phyloP scores from a whole-genome alignment of 495 filamentous ascomycete genomes.

The Lasiosphaeria ovina region DNA sequence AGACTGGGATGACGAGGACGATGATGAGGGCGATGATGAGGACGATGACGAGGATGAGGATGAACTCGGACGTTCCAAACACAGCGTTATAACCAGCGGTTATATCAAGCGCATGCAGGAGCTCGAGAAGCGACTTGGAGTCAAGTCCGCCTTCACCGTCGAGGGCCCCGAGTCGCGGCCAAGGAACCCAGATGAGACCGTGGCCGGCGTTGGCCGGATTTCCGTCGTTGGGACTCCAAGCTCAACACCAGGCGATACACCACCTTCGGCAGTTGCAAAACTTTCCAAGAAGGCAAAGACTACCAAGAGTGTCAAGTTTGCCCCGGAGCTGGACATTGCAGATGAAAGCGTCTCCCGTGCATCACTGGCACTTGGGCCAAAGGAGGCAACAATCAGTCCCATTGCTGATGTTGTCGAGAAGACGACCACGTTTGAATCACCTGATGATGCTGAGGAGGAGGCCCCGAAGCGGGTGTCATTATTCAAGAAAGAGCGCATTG shows the following conservation, averaged over 20 bases:
- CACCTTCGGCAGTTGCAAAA: neutral
- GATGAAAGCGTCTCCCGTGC: conserved; percentile 31
- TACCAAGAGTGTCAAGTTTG: conserved; percentile 71
- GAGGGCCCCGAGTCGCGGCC: conserved; percentile 11
- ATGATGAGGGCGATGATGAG: conserved; percentile 46
- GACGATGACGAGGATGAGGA: conserved; percentile 58
- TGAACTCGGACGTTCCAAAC: conserved; percentile 65
- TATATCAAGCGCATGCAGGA: conserved; percentile 79
- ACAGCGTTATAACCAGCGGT: conserved; percentile 62
- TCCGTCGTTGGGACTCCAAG: conserved; percentile 5
- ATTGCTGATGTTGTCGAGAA: conserved; percentile 51
- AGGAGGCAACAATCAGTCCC: conserved; percentile 38
- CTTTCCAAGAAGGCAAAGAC: neutral
- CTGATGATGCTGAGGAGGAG: conserved; percentile 24
- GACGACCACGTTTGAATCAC: conserved; percentile 43
- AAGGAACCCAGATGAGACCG: conserved; percentile 14
- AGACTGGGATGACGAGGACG: conserved; percentile 49
- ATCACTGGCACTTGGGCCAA: conserved; percentile 25
- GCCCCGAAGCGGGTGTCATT: conserved; percentile 44
- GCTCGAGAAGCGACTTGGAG: conserved; percentile 70
- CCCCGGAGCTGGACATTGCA: conserved; percentile 71
- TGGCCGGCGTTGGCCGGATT: conserved; percentile 22
- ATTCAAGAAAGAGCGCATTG: conserved; percentile 41
- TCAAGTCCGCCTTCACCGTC: conserved; percentile 39
- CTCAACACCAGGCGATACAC: no score